Evolutionary conservation across 179 eudicot genomes (phyloP), one percentile per base, ranked within the genome.

Genomic region (Silene noctiflora): DNA sequence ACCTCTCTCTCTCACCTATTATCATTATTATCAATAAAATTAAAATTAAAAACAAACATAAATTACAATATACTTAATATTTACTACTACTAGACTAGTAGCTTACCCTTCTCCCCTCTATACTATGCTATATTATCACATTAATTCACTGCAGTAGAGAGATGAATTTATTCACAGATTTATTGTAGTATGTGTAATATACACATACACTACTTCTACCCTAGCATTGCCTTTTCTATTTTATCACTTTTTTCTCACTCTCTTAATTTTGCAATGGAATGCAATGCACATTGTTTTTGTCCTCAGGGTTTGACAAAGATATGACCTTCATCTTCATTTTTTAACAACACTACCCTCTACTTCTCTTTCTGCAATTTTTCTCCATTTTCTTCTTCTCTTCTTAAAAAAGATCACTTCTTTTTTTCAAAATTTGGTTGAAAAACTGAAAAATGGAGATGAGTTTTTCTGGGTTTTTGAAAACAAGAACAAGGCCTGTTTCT

Each of bases 271-370:
- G 58, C 58, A 12, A 51, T 48, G 55, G 17, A 66, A 68, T 78
- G 80, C 83, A 84, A 78, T 80, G 76, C 75, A 78, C 83, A 61
- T 81, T 86, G 85, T 78, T 70, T 79, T 68, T 19, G 53, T 17
- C 81, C 67, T 55, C 65, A n/a, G 51, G 62, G 21, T 20, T 29
- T 20, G 20, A 69, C 2, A 44, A 2, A 44, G 60, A 55, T 53
- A 56, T 27, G 75, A 33, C 39, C 39, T 33, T 33, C 39, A 72
- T 61, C 69, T 65, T 75, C 69, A 51, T 16, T 67, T 39, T 55
- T 56, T 58, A 17, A 73, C 6, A 11, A 35, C 76, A 65, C 6
- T 16, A 24, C 66, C 14, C 25, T 7, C 19, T 4, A 4, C 13
- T 27, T 68, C 42, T 39, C 59, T 31, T 44, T 33, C 66, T 31